Evolutionary conservation across 2,329 filamentous ascomycete genomes (phyloP).

Genomic region (Monosporascus cannonballus): DNA sequence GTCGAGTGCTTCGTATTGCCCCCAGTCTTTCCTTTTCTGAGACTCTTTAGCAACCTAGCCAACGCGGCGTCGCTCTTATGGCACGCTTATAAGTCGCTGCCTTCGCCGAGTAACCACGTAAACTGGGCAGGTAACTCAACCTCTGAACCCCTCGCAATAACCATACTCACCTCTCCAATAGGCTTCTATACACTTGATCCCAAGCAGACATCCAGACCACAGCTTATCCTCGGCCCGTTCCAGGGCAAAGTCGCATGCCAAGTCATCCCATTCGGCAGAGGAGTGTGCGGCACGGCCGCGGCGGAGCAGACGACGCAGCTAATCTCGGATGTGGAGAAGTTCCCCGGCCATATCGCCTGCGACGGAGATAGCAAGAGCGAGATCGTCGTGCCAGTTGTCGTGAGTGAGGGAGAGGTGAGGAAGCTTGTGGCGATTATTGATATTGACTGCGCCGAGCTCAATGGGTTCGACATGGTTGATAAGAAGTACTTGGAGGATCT

Average conservation of each 20-base stretch:
- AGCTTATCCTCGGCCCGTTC: slow-evolving; percentile 73
- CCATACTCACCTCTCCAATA: slow-evolving; percentile 19
- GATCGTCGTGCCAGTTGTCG: slow-evolving; percentile 70
- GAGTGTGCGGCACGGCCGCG: slow-evolving; percentile 71
- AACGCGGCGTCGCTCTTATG: slow-evolving; percentile 72
- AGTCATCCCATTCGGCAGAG: slow-evolving; percentile 64
- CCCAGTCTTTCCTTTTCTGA: not conserved
- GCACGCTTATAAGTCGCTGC: slow-evolving; percentile 72
- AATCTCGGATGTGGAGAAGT: slow-evolving; percentile 63
- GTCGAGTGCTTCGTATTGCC: slow-evolving; percentile 2
- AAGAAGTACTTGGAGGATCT: slow-evolving; percentile 59
- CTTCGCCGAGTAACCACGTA: slow-evolving; percentile 56
- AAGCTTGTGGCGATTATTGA: slow-evolving; percentile 71
- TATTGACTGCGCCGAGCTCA: slow-evolving; percentile 62
- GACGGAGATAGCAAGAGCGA: slow-evolving; percentile 72
- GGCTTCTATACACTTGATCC: slow-evolving; percentile 70
- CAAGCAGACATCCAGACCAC: slow-evolving; percentile 26
- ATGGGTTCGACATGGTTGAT: slow-evolving; percentile 67
- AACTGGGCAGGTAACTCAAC: slow-evolving; percentile 64
- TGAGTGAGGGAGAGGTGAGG: slow-evolving; percentile 20
- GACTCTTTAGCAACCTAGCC: slow-evolving; percentile 59
- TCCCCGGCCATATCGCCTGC: slow-evolving; percentile 78
- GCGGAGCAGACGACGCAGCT: slow-evolving; percentile 55
- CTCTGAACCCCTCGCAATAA: not conserved
- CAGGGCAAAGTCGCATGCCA: slow-evolving; percentile 78